Base-by-base conservation (phyloP, 2,329 filamentous ascomycete genomes). In the Neonectria ditissima region DNA sequence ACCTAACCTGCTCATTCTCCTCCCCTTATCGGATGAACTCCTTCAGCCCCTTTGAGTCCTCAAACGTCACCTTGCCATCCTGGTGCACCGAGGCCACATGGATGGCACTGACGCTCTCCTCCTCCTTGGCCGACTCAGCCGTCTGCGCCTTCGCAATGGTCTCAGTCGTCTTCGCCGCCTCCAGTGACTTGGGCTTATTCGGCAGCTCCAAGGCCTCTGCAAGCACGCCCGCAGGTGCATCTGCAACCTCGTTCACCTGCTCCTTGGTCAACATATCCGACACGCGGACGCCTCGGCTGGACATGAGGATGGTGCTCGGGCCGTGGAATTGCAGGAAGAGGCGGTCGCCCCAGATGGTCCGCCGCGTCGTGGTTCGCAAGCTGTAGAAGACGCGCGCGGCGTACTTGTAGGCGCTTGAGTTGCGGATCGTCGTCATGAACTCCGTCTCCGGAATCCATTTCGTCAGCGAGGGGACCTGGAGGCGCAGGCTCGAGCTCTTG, bases 341-440 rank as follows among this genome's bases (percentile, higher is more conserved):
- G 80, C 95, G 83, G 76, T 99, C 96, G 22, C 96, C 96, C 93
- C 94, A 98, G 60, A 99, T 92, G 1, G 92, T 92, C 73, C 92
- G 87, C 64, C 94, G 87, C 44, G 91, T 84, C 81, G 91, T 90
- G 0, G 94, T 97, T 64, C 93, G 88, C 20, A 97, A 69, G 39
- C 82, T 87, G 78, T 92, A 92, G 8, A 91, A 78, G 30, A 88
- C 74, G n/a, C 85, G 84, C 44, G 89, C 86, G 1, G 93, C 68
- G 9, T 86, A 82, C 74, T 90, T 92, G 89, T 94, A 98, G 4
- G 88, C 87, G 14, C 86, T 81, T 4, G 92, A 92, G 65, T 89
- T 85, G 59, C 89, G 87, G 83, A 97, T 88, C 3, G 87, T 87
- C 53, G 86, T 86, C 74, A 96, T 86, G 77, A 96, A 96, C 54